Base-by-base conservation (phyloP, 805 yeast species). In the Crinitomyces ghanaensis region DNA sequence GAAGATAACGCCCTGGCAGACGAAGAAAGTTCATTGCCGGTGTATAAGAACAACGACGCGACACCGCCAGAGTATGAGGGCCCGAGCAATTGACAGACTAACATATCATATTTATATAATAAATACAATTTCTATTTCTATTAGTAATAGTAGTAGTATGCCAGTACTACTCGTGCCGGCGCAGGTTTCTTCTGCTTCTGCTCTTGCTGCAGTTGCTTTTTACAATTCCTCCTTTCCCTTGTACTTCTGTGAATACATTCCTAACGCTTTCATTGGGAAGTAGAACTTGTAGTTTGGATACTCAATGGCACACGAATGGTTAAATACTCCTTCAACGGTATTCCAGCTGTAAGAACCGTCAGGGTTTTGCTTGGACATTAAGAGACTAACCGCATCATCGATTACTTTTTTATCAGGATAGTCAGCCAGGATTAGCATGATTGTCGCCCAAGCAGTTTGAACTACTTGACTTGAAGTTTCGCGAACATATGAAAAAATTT, bases 261-360 rank as follows among this genome's bases (percentile, higher is more conserved):
- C 97, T 27, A 91, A 60, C 0, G 98, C 98, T 57, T 91, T 91
- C 46, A 88, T 79, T 1, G 96, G 78, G 56, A 91, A 91, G 37
- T 84, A 61, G 49, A 77, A 88, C 58, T 79, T 75, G 58, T 91
- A 91, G 49, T 84, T 82, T 25, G 97, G 97, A 54, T 91, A 91
- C 56, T 91, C 97, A 50, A 91, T 91, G 2, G 91, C 95, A 61
- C 93, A 34, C 9, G 37, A 34, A 51, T 91, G 96, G 55, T 91
- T 91, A 66, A 91, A 91, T 0, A 91, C 96, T 28, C 99, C 99
- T 57, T 88, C 97, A 18, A 81, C 74, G 19, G 72, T 79, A 48
- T 88, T 94, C 48, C 70, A 75, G 36, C 66, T 62, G 84, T 93
- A 91, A 42, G 83, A 91, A 2, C 99, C 99, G 18, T 75, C 71